Evolutionary conservation across 192 early-diverging fungal genomes (phyloP).

Genomic region (Coemansia pectinata): DNA sequence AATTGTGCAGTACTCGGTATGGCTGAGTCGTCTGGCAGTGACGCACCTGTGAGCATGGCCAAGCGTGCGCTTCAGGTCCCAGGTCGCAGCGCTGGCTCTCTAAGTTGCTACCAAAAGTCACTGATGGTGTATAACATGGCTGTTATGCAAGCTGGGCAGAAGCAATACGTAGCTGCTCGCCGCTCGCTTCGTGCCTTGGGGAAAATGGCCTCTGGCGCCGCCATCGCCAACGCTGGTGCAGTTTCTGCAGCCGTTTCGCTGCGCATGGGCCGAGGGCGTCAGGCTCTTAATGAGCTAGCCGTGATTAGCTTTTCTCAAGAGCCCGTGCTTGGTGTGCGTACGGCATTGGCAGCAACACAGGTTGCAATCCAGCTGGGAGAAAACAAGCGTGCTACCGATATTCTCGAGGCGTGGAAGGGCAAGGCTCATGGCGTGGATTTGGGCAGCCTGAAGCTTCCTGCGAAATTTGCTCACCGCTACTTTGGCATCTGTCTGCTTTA

Average conservation of each 20-base stretch:
- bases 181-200: constrained; percentile 23
- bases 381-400: constrained; percentile 6
- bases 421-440: constrained; percentile 25
- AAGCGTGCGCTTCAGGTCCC: constrained; percentile 41
- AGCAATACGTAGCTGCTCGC: constrained; percentile 26
- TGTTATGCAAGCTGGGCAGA: constrained; percentile 24
- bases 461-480: constrained; percentile 32
- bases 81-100: constrained; percentile 7
- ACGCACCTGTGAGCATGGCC: background rate
- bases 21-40: background rate
- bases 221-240: constrained; percentile 14
- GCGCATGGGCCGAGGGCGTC: constrained; percentile 1
- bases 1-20: constrained; percentile 17
- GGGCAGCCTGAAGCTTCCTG: constrained; percentile 4
- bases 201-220: constrained; percentile 9
- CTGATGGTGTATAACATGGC: constrained; percentile 52
- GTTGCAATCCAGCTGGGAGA: constrained; percentile 32
- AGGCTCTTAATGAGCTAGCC: constrained; percentile 35
- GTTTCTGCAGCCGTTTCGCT: constrained; percentile 37
- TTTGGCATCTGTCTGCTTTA: constrained; percentile 37
- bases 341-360: constrained; percentile 37
- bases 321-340: constrained; percentile 10
- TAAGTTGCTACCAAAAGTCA: constrained; percentile 33
- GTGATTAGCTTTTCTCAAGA: constrained; percentile 15
- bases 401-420: constrained; percentile 31